Conservation (phyloP, 202 grass and related monocot genomes). For the Eragrostis tef region DNA sequence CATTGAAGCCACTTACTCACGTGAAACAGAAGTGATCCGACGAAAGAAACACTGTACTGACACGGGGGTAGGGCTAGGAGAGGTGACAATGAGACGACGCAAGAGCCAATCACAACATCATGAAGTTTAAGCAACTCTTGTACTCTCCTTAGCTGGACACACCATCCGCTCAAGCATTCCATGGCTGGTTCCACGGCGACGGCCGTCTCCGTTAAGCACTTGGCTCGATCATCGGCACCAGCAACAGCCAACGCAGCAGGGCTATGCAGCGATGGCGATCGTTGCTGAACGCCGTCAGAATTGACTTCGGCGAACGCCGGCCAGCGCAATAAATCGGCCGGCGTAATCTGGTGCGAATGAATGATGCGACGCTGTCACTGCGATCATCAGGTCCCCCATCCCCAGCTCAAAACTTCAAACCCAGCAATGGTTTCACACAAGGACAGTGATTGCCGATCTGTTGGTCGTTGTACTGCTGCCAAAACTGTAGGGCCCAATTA, state of each 20-base stretch:
- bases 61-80: not conserved
- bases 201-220: not conserved
- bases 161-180: not conserved
- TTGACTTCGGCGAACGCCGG: not conserved
- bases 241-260: not conserved
- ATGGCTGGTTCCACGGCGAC: not conserved
- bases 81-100: not conserved
- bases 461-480: not conserved
- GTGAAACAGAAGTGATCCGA: not conserved
- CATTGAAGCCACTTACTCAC: not conserved
- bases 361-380: conserved; percentile 23
- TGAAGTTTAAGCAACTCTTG: not conserved
- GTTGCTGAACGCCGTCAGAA: conserved; percentile 22
- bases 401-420: not conserved
- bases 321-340: conserved; percentile 21
- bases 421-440: not conserved
- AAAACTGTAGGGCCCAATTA: conserved; percentile 4
- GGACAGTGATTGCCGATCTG: conserved; percentile 14
- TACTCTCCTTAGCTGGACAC: not conserved
- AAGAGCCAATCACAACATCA: not conserved
- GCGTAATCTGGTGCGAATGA: conserved; percentile 27
- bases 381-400: conserved; percentile 15
- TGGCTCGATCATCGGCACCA: not conserved
- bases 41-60: not conserved
- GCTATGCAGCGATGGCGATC: conserved; percentile 11